Percentiles rank a stretch among this genome's conserved stretches.
Conservation (phyloP, 345 rosid genomes). For the Gossypium rotundifolium region DNA sequence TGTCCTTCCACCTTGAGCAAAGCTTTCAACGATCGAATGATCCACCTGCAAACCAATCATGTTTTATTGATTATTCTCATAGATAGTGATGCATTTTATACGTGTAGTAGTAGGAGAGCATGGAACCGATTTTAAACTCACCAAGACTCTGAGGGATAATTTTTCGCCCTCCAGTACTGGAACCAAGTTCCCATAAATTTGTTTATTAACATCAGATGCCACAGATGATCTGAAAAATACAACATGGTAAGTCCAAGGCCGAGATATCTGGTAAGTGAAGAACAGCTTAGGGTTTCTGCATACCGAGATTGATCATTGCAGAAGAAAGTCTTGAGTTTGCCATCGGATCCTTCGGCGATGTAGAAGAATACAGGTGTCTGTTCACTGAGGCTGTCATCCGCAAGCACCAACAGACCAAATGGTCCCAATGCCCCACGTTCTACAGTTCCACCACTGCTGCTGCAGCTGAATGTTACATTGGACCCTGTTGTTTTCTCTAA, state of each 20-base stretch:
- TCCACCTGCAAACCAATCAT: constrained; percentile 38
- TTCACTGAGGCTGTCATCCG: constrained; percentile 51
- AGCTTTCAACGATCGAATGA: constrained; percentile 75
- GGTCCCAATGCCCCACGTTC: constrained; percentile 80
- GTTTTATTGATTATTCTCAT: not conserved
- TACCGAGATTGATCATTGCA: constrained; percentile 78
- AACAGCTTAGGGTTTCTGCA: not conserved
- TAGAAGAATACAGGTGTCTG: constrained; percentile 88
- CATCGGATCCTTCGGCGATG: constrained; percentile 47
- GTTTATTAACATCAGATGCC: constrained; percentile 60
- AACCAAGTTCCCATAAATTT: constrained; percentile 46
- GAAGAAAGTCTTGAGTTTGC: constrained; percentile 58
- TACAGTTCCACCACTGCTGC: constrained; percentile 41
- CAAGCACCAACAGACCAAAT: constrained; percentile 77
- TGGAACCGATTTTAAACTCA: constrained; percentile 20
- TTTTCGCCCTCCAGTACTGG: constrained; percentile 76
- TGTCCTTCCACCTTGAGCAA: constrained; percentile 81
- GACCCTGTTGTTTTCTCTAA: constrained; percentile 31
- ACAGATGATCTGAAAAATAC: constrained; percentile 49
- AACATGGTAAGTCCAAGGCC: not conserved
- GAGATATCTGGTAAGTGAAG: not conserved
- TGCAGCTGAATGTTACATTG: constrained; percentile 51
- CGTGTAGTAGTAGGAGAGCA: not conserved
- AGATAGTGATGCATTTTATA: not conserved
- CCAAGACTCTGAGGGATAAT: constrained; percentile 60